phyloP scores from a whole-genome alignment of 805 yeast species.

The Candida golubevii region DNA sequence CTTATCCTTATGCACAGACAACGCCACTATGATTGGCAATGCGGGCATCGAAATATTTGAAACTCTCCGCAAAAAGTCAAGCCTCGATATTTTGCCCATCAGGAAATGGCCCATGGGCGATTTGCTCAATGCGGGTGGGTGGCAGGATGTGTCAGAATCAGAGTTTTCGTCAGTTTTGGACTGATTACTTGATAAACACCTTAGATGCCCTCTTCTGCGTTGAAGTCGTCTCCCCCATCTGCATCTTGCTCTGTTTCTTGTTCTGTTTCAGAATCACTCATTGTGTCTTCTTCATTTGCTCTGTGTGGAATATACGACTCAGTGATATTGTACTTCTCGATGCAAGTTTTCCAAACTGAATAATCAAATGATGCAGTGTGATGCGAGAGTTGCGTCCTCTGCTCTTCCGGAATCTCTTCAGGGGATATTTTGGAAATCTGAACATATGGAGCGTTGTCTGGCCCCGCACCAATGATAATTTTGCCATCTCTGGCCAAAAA shows the following conservation, averaged over 20 bases:
- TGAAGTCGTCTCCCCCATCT: too few relatives aligned
- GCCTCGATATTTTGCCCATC: conserved; percentile 55
- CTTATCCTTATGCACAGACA: conserved; percentile 78
- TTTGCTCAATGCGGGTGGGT: conserved; percentile 46
- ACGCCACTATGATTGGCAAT: conserved; percentile 96
- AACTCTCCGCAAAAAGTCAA: conserved; percentile 42
- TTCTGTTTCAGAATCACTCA: conserved; percentile 1
- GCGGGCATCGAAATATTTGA: conserved; percentile 90
- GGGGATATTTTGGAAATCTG: conserved; percentile 13
- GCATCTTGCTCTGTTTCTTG: too few relatives aligned
- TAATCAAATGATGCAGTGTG: conserved; percentile 69
- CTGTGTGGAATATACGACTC: conserved; percentile 50
- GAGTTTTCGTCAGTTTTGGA: conserved; percentile 5
- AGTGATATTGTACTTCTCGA: conserved; percentile 51
- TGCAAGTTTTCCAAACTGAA: conserved; percentile 58
- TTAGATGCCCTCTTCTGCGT: too few relatives aligned
- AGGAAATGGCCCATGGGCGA: conserved; percentile 79
- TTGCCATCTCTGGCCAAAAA: conserved; percentile 74
- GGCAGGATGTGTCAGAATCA: conserved; percentile 29
- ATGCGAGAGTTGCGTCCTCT: conserved; percentile 35
- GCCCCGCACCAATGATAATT: conserved; percentile 47
- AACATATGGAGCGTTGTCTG: conserved; percentile 45
- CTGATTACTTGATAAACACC: neutral
- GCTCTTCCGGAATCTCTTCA: conserved; percentile 7
- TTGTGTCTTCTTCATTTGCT: conserved; percentile 13